phyloP scores from a whole-genome alignment of 352 stramenopile genomes.

The Elongisporangium senticosum region DNA sequence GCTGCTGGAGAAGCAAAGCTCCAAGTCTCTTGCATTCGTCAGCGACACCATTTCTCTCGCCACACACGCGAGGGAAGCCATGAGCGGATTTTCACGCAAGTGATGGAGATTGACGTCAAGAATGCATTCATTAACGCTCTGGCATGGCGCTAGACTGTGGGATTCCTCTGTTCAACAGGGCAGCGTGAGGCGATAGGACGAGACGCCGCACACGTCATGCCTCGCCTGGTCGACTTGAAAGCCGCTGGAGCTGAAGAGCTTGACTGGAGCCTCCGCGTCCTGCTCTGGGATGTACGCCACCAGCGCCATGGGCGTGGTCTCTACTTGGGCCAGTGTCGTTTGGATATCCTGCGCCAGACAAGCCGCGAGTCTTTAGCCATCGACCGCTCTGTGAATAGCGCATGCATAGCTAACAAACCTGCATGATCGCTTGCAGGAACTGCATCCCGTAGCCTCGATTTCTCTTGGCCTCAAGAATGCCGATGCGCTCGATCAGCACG shows the following conservation, averaged over 20 bases:
- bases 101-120: background rate
- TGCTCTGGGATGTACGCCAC: slow-evolving; percentile 37
- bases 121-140: background rate
- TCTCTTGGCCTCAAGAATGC: slow-evolving; percentile 48
- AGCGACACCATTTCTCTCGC: background rate
- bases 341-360: slow-evolving; percentile 41
- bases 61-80: too few species aligned
- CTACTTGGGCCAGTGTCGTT: slow-evolving; percentile 24
- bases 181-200: slow-evolving; percentile 13
- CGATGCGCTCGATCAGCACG: slow-evolving; percentile 54
- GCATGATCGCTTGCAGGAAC: slow-evolving; percentile 41
- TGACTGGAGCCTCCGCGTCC: slow-evolving; percentile 31
- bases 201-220: slow-evolving; percentile 17
- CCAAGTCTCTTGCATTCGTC: too few species aligned
- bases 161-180: slow-evolving; percentile 1
- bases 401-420: slow-evolving; percentile 18
- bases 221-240: slow-evolving; percentile 38
- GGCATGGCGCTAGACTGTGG: background rate
- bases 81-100: background rate
- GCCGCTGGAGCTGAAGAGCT: slow-evolving; percentile 43
- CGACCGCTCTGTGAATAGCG: background rate
- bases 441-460: slow-evolving; percentile 42
- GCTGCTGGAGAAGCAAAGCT: too few species aligned
- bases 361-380: slow-evolving; percentile 6
- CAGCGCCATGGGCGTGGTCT: slow-evolving; percentile 22